These are phyloP conservation scores for Fusarium pseudoanthophilum DNA, from an alignment of 2,329 filamentous ascomycete species.

Conservation along the genomic window DNA sequence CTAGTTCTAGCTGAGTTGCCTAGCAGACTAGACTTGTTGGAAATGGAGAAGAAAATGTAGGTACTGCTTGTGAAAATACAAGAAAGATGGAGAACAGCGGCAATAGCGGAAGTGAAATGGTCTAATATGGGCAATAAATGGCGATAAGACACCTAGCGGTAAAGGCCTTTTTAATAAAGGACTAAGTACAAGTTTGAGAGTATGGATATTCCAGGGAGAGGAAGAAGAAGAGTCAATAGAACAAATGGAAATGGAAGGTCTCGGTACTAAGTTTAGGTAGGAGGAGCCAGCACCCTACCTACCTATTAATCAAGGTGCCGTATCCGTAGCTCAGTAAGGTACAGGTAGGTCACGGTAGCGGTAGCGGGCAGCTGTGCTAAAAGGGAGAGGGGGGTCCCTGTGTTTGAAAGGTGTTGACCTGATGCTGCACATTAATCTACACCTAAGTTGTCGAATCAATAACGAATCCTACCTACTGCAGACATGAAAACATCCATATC, in stretches of 20 bases:
- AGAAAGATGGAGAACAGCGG: background rate
- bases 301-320: background rate
- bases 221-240: slow-evolving; percentile 1
- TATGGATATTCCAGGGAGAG: slow-evolving; percentile 1
- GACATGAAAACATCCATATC: background rate
- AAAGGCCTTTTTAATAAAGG: background rate
- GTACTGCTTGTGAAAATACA: background rate
- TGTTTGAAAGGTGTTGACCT: background rate
- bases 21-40: background rate
- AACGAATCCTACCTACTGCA: slow-evolving; percentile 1
- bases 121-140: background rate
- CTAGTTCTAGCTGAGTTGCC: background rate
- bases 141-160: background rate
- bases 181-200: background rate
- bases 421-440: slow-evolving; percentile 10
- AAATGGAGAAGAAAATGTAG: background rate
- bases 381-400: slow-evolving; percentile 13
- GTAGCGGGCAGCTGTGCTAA: slow-evolving; percentile 1
- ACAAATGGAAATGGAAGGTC: background rate
- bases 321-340: background rate
- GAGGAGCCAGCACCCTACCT: background rate
- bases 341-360: background rate
- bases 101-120: background rate
- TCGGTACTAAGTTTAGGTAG: background rate
- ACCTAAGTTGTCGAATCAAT: slow-evolving; percentile 16